A percentile compares a stretch with the other conserved stretches of the same genome.
phyloP scores from a whole-genome alignment of 768 basidiomycete species.

The Suillus plorans region DNA sequence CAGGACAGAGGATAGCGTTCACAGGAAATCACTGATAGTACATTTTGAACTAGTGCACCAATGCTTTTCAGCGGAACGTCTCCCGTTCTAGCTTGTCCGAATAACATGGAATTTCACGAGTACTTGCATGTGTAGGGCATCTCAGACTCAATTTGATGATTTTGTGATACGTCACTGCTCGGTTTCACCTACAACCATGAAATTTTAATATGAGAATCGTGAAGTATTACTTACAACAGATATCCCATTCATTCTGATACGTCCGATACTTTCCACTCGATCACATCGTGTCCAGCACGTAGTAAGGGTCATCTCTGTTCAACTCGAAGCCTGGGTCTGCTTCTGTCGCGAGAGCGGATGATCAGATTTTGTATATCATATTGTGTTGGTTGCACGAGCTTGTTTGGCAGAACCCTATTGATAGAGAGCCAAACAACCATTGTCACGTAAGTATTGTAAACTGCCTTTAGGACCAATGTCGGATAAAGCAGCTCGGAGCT shows the following conservation, averaged over 20 bases:
- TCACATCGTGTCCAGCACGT: slow-evolving; percentile 50
- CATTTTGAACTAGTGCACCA: slow-evolving; percentile 33
- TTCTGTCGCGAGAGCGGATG: neutral
- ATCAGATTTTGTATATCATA: neutral
- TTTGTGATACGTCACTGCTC: slow-evolving; percentile 37
- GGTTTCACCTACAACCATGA: slow-evolving; percentile 31
- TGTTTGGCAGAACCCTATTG: neutral
- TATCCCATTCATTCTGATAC: slow-evolving; percentile 43
- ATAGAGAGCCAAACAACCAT: neutral
- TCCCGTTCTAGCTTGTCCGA: slow-evolving; percentile 43
- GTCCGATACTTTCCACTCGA: slow-evolving; percentile 41
- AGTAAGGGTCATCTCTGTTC: slow-evolving; percentile 35
- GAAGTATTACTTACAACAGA: slow-evolving; percentile 37
- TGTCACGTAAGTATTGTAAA: no score
- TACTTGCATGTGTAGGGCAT: slow-evolving; percentile 45
- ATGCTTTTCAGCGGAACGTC: slow-evolving; percentile 36
- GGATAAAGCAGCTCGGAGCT: slow-evolving; percentile 47
- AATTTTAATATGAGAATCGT: neutral
- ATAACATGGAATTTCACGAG: slow-evolving; percentile 32
- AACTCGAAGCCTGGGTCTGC: slow-evolving; percentile 32
- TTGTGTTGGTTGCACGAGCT: neutral
- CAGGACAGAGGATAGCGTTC: slow-evolving; percentile 47
- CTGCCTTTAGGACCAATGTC: slow-evolving; percentile 24
- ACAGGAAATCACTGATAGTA: slow-evolving; percentile 42
- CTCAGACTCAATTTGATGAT: slow-evolving; percentile 33